Conservation (phyloP, 2,329 filamentous ascomycete genomes). For the Pseudophaeomoniella oleicola region DNA sequence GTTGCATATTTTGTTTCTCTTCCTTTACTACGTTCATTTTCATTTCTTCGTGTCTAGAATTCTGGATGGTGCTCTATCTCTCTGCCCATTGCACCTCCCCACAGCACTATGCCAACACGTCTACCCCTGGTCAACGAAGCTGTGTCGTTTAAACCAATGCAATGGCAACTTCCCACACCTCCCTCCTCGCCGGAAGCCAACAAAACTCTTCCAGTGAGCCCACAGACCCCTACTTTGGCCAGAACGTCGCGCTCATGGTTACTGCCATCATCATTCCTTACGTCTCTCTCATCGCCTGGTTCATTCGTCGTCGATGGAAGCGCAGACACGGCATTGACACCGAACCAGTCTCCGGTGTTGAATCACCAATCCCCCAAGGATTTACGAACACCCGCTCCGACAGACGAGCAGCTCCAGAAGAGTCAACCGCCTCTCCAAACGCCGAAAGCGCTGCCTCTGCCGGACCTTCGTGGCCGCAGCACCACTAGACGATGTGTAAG, state of each 20-base stretch:
- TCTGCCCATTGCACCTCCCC: not conserved
- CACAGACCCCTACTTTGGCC: not conserved
- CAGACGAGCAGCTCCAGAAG: not conserved
- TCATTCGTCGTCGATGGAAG: constrained; percentile 1
- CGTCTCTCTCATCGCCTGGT: constrained; percentile 1
- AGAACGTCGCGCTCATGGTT: constrained; percentile 3
- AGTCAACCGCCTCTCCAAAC: not conserved
- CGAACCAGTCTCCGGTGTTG: not conserved
- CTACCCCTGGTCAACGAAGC: not conserved
- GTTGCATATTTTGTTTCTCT: no score
- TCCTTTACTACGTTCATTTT: no score
- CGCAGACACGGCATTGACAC: constrained; percentile 1
- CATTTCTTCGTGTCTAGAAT: no score
- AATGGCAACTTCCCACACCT: not conserved
- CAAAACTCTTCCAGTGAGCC: not conserved
- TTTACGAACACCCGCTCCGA: not conserved
- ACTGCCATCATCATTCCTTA: constrained; percentile 1
- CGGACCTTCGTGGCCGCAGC: constrained; percentile 1
- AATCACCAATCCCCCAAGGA: constrained; percentile 1
- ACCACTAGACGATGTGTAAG: constrained; percentile 9
- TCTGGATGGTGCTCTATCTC: not conserved
- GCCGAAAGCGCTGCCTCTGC: not conserved
- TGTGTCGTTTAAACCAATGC: not conserved
- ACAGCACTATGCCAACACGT: not conserved
- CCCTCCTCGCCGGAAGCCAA: not conserved